Conservation (phyloP, 768 basidiomycete genomes). For the Calocera cornea region DNA sequence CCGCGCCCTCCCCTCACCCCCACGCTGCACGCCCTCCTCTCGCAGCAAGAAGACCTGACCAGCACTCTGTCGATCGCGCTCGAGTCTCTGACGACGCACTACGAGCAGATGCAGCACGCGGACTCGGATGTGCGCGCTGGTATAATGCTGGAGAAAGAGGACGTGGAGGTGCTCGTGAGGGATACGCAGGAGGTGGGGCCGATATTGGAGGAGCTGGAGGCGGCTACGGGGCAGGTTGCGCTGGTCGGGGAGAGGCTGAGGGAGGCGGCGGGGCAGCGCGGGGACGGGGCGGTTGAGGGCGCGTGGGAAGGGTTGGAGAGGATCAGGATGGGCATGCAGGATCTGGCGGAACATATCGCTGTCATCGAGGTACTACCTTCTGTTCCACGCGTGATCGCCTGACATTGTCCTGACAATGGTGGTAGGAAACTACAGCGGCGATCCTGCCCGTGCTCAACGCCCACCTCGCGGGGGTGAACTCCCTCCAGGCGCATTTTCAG, state of each 20-base stretch:
- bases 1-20: conserved; percentile 13
- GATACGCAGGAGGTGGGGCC: conserved; percentile 5
- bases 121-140: background rate
- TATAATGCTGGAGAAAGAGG: background rate
- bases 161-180: background rate
- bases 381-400: background rate
- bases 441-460: background rate
- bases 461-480: background rate
- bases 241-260: background rate
- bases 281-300: background rate
- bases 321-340: background rate
- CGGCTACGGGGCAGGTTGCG: background rate
- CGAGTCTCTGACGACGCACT: conserved; percentile 60
- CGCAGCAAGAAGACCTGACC: conserved; percentile 42
- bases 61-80: conserved; percentile 59
- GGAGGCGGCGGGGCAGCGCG: background rate
- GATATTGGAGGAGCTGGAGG: background rate
- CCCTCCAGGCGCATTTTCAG: background rate
- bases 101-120: conserved; percentile 60
- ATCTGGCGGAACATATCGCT: background rate
- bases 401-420: too few relatives aligned
- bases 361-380: background rate
- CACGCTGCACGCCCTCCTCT: conserved; percentile 37
- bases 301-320: background rate
- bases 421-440: background rate